A percentile compares a stretch with the other conserved stretches of the same genome.
Conservation (phyloP, 768 basidiomycete genomes). For the Rubroboletus pulcherrimus region DNA sequence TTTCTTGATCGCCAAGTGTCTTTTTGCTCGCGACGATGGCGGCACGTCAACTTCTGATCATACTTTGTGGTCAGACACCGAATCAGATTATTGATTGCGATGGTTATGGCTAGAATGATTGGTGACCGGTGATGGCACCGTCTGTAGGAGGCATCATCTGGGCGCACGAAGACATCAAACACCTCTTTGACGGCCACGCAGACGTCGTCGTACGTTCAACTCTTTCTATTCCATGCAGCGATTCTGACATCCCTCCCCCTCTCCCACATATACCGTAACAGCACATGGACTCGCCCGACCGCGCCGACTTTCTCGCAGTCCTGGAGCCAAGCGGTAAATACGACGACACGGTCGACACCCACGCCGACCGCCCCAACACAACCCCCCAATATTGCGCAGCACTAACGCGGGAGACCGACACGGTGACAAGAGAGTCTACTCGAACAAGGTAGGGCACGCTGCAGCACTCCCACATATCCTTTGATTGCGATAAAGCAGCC, state of each 20-base stretch:
- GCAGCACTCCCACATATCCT: conserved; percentile 19
- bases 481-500: conserved; percentile 27
- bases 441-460: conserved; percentile 28
- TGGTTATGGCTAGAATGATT: neutral
- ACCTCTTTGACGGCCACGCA: conserved; percentile 62
- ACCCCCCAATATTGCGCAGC: too few relatives aligned
- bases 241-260: too few relatives aligned
- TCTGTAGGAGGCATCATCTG: conserved; percentile 65
- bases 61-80: conserved; percentile 32
- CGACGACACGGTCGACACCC: conserved; percentile 67
- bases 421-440: conserved; percentile 21
- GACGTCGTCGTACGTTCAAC: conserved; percentile 65
- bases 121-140: neutral
- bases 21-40: conserved; percentile 9
- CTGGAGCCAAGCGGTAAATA: conserved; percentile 71
- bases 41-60: conserved; percentile 20
- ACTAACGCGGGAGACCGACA: neutral
- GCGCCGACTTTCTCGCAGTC: conserved; percentile 65
- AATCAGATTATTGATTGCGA: neutral
- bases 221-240: too few relatives aligned
- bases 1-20: too few relatives aligned
- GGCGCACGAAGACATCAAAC: conserved; percentile 72
- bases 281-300: conserved; percentile 55
- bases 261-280: conserved; percentile 16
- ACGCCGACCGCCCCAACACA: conserved; percentile 56